These are phyloP conservation scores for Penicillium malachiteum DNA, from an alignment of 495 filamentous ascomycete genomes.

Conservation along the genomic window DNA sequence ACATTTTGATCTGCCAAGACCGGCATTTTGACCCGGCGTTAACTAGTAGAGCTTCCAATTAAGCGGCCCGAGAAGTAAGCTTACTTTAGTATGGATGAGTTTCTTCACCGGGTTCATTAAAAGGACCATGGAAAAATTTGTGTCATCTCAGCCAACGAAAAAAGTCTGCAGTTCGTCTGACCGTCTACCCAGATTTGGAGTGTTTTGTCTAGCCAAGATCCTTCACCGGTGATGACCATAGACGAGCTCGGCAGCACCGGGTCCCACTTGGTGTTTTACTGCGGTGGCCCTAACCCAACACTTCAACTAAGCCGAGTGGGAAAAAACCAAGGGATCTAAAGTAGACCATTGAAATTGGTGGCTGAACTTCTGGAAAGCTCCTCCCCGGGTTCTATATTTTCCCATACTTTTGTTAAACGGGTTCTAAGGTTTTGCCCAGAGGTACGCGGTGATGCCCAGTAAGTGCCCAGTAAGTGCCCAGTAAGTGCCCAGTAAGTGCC, in stretches of 20 bases:
- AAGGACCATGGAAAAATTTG: neutral
- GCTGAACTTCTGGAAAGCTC: neutral
- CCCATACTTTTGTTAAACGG: neutral
- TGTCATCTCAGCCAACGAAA: neutral
- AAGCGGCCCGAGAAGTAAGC: too few relatives aligned
- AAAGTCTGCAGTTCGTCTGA: conserved; percentile 3
- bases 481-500: too few relatives aligned
- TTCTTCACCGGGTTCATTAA: neutral
- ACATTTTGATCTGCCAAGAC: too few relatives aligned
- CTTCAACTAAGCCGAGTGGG: neutral
- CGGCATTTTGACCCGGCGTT: too few relatives aligned
- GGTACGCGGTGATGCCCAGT: too few relatives aligned
- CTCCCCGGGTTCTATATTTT: neutral
- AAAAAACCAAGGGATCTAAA: neutral
- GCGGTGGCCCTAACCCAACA: neutral
- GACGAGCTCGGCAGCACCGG: conserved; percentile 8
- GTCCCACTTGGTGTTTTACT: conserved; percentile 13
- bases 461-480: too few relatives aligned
- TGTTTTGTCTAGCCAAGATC: neutral
- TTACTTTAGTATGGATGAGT: too few relatives aligned
- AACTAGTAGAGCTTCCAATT: too few relatives aligned
- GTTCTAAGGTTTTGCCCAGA: neutral
- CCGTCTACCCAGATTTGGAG: neutral
- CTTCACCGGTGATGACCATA: conserved; percentile 14
- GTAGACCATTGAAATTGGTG: too few relatives aligned